A percentile compares a stretch with the other conserved stretches of the same genome.
These are phyloP conservation scores for Exophiala calicioides DNA, from an alignment of 2,329 filamentous ascomycete genomes.

Conservation along the genomic window DNA sequence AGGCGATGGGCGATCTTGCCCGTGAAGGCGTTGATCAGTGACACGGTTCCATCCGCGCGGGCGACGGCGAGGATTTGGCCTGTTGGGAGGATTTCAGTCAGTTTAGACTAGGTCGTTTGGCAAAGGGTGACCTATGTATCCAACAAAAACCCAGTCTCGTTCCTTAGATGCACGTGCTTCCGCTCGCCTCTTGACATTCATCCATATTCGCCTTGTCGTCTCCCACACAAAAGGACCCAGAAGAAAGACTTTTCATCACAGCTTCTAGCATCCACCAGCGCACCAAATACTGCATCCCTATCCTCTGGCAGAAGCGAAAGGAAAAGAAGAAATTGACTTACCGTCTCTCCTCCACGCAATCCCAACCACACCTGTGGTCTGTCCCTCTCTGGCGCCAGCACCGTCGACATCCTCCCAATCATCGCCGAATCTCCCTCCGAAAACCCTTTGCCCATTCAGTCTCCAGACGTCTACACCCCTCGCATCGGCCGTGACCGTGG, in stretches of 20 bases:
- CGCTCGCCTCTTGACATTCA: too few relatives aligned
- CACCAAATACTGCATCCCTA: too few relatives aligned
- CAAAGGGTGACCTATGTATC: too few relatives aligned
- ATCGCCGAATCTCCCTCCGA: constrained; percentile 45
- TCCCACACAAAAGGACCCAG: too few relatives aligned
- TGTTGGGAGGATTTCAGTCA: too few relatives aligned
- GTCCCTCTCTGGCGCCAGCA: constrained; percentile 1
- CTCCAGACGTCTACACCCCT: constrained; percentile 72
- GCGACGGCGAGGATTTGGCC: constrained; percentile 77
- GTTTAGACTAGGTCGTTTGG: too few relatives aligned
- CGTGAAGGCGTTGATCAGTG: constrained; percentile 75
- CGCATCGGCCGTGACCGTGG: constrained; percentile 48
- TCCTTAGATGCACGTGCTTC: too few relatives aligned
- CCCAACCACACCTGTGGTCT: constrained; percentile 18
- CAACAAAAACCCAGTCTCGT: too few relatives aligned
- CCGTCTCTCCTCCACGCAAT: constrained; percentile 70
- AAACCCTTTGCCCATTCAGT: constrained; percentile 71
- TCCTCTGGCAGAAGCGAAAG: neutral
- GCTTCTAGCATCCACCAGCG: constrained; percentile 60
- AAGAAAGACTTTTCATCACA: constrained; percentile 58
- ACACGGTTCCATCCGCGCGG: constrained; percentile 78
- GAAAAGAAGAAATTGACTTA: constrained; percentile 39
- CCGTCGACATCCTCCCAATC: constrained; percentile 39
- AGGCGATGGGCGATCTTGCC: constrained; percentile 72
- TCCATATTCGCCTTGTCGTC: too few relatives aligned